phyloP scores from a whole-genome alignment of 176 grass and related monocot species.

The Pharus latifolius region DNA sequence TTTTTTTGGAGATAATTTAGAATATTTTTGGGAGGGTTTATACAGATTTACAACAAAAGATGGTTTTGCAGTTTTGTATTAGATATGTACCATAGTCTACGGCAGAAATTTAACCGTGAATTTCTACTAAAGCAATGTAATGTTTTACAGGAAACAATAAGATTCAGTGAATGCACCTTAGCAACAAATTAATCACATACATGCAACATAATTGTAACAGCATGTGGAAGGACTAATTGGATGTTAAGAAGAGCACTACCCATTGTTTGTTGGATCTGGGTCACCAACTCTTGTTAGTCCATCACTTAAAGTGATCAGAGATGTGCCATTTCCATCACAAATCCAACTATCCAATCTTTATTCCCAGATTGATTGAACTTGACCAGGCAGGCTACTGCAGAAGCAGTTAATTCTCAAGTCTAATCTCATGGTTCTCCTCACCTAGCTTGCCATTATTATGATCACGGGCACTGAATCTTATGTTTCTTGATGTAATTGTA shows the following conservation, averaged over 20 bases:
- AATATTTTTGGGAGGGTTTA: too few relatives aligned
- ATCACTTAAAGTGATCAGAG: background rate
- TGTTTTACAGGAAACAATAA: too few relatives aligned
- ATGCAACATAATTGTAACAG: too few relatives aligned
- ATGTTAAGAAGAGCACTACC: background rate
- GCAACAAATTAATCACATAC: too few relatives aligned
- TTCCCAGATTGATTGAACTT: constrained; percentile 14
- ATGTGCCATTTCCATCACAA: constrained; percentile 17
- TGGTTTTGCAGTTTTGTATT: too few relatives aligned
- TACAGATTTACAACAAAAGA: too few relatives aligned
- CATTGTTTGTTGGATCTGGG: background rate
- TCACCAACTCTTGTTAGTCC: constrained; percentile 21
- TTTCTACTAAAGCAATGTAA: too few relatives aligned
- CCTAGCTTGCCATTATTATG: constrained; percentile 2
- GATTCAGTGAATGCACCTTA: too few relatives aligned
- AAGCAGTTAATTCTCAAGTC: background rate
- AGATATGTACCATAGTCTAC: too few relatives aligned
- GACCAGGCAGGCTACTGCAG: constrained; percentile 4
- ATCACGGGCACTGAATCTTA: constrained; percentile 8
- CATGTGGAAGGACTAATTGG: background rate
- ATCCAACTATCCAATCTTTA: background rate
- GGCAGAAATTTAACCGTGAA: too few relatives aligned
- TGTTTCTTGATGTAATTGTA: constrained; percentile 9
- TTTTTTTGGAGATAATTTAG: too few relatives aligned
- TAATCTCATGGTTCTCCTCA: constrained; percentile 19